Evolutionary conservation across 106 monocot genomes (phyloP), one percentile per base, ranked within the genome.

Genomic region (Acanthochlamys bracteata): DNA sequence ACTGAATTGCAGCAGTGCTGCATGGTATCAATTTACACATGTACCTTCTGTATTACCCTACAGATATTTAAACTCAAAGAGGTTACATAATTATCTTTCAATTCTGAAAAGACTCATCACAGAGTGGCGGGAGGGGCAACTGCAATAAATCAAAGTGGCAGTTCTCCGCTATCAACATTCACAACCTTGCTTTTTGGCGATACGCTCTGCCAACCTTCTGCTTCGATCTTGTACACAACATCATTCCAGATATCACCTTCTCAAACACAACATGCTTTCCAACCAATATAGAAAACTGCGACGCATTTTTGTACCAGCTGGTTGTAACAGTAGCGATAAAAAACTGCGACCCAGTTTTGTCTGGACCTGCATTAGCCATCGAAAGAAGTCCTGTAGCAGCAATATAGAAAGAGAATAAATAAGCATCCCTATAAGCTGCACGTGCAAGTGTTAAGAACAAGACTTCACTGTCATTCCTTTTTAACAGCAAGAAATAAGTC

Each of bases 201-300:
- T 23, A 90, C 95, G 65, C 55, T 87, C 41, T 87, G 90, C 57
- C 57, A 74, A 3, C 95, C 95, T 80, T 90, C 95, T 7, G 95
- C 95, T 72, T 95, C 95, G 1, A 95, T 42, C 75, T 95, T 90
- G 83, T 95, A 95, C 4, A 95, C 70, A 53, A 95, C 95, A 74
- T 95, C 95, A 95, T 95, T 66, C 95, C 95, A 42, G 90, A 90
- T 0, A 95, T 4, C 23, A 95, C 95, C 67, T 95, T 90, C 24
- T 90, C 95, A 22, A 95, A 95, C 20, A 95, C 95, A 22, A 95
- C 95, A 62, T 95, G 95, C 15, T 75, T 87, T 7, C 95, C 95
- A 62, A 90, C 95, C 90, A 95, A 84, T 90, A 95, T 95, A 79
- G 90, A 95, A 75, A 95, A 95, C 57, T 95, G 94, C 0, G 90